Conservation (phyloP, 768 basidiomycete species). For the Rossbeevera mucosa region DNA sequence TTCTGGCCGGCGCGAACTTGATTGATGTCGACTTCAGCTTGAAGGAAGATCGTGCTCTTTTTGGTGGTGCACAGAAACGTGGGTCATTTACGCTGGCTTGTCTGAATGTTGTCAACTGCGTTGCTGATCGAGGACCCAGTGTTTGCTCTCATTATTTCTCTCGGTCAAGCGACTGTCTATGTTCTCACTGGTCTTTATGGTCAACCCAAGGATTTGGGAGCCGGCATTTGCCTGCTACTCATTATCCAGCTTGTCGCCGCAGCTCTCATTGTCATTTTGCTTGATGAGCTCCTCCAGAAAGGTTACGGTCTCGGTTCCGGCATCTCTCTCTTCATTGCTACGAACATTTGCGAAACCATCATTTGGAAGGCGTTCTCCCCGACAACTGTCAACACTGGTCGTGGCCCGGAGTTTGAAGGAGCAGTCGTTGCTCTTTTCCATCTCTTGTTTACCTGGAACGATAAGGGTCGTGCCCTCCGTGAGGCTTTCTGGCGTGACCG, state of each 20-base stretch:
- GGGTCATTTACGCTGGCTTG: slow-evolving; percentile 27
- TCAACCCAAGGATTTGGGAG: slow-evolving; percentile 86
- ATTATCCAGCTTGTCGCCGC: slow-evolving; percentile 95
- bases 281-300: slow-evolving; percentile 98
- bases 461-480: slow-evolving; percentile 93
- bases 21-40: slow-evolving; percentile 96
- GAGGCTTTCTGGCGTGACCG: slow-evolving; percentile 99
- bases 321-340: slow-evolving; percentile 98
- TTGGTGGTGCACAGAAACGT: slow-evolving; percentile 97
- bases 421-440: slow-evolving; percentile 97
- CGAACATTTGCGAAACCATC: slow-evolving; percentile 99
- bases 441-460: slow-evolving; percentile 95
- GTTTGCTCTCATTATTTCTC: slow-evolving; percentile 92
- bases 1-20: slow-evolving; percentile 94
- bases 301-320: slow-evolving; percentile 98
- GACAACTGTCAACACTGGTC: slow-evolving; percentile 95
- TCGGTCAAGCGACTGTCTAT: slow-evolving; percentile 96
- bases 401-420: slow-evolving; percentile 97
- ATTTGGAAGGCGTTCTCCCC: slow-evolving; percentile 99
- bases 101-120: neutral
- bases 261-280: slow-evolving; percentile 93
- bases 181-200: slow-evolving; percentile 97
- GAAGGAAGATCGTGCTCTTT: slow-evolving; percentile 95
- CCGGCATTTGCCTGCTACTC: slow-evolving; percentile 93
- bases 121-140: slow-evolving; percentile 45